A percentile compares a stretch with the other conserved stretches of the same genome.
Evolutionary conservation across 2,329 filamentous ascomycete species (phyloP).

Genomic region (Leptographium galeiforme): DNA sequence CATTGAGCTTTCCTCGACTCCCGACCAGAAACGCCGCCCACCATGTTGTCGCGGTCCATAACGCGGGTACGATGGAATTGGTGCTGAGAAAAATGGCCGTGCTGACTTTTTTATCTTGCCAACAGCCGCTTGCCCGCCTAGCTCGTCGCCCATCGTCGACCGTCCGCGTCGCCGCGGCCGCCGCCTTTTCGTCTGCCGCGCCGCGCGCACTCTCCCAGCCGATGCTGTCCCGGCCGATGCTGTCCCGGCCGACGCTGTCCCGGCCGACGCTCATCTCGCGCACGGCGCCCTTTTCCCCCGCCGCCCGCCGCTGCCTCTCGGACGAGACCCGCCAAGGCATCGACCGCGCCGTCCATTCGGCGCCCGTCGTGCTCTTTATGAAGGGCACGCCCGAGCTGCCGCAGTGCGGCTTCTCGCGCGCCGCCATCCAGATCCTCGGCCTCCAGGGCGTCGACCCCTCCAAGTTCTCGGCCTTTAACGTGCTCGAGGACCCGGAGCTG

Average conservation of each 20-base stretch:
- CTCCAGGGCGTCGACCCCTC: constrained; percentile 87
- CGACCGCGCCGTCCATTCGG: constrained; percentile 74
- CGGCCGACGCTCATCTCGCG: neutral
- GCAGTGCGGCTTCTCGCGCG: constrained; percentile 81
- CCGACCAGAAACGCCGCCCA: neutral
- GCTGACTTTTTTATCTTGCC: neutral
- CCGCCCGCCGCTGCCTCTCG: constrained; percentile 39
- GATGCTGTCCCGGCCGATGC: neutral
- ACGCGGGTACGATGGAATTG: constrained; percentile 1
- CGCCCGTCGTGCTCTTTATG: constrained; percentile 93
- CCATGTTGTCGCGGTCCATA: constrained; percentile 9
- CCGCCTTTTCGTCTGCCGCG: neutral
- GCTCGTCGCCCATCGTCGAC: neutral
- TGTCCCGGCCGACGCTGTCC: neutral
- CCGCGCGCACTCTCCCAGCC: neutral
- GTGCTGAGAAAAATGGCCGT: neutral
- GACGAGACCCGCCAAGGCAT: constrained; percentile 70
- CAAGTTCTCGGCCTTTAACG: constrained; percentile 98
- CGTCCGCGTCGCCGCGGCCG: neutral
- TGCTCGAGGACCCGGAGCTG: constrained; percentile 80
- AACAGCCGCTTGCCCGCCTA: constrained; percentile 6
- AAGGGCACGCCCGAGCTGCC: constrained; percentile 74
- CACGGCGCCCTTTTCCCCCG: neutral
- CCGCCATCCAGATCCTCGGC: constrained; percentile 87
- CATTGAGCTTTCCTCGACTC: neutral